Evolutionary conservation across 2,329 filamentous ascomycete genomes (phyloP), one percentile per base, ranked within the genome.

Genomic region (Lecanoromycetidae sp.): DNA sequence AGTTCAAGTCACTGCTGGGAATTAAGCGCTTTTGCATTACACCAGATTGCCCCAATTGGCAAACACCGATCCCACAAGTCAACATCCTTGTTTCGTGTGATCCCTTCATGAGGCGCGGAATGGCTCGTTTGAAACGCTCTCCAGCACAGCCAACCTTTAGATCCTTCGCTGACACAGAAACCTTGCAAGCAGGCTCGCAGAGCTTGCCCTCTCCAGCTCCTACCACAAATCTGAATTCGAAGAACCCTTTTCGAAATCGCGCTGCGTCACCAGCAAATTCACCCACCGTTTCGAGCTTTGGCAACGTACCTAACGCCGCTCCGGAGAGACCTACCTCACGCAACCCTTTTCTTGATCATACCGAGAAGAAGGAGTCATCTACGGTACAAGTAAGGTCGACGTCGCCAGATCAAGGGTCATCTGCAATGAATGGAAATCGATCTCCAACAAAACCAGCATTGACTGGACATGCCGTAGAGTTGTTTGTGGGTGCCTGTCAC

Each of bases 311-410:
- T 17, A 38, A 17, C 22, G 37, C 30, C 7, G 32, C 48, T 34
- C 61, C 66, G 46, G 61, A 69, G 52, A 70, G 72, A 53, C 73
- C 71, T 37, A 64, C 68, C 47, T 78, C 76, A 44, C 76, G 72
- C 37, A 82, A 82, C 56, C 78, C 78, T 22, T 82, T 82, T 57
- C 64, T 81, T 44, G 75, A 74, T 57, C 66, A 68, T 22, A 58
- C 57, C 5, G 67, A 70, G n/a, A 50, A 50, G 42, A 44, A 52
- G 15, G 42, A 53, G 27, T 19, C 35, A 27, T 46, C 30, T 29
- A 27, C 27, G 12, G 41, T 43, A 32, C 45, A 46, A 35, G 40
- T 42, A 58, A 42, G 63, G 64, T 54, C 54, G 58, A 61, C 52
- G 56, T 65, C 49, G 32, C 53, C 59, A 4, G 44, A 62, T 30